These are phyloP conservation scores for Diaporthe ampelina DNA, from an alignment of 2,329 filamentous ascomycete species.

Conservation along the genomic window DNA sequence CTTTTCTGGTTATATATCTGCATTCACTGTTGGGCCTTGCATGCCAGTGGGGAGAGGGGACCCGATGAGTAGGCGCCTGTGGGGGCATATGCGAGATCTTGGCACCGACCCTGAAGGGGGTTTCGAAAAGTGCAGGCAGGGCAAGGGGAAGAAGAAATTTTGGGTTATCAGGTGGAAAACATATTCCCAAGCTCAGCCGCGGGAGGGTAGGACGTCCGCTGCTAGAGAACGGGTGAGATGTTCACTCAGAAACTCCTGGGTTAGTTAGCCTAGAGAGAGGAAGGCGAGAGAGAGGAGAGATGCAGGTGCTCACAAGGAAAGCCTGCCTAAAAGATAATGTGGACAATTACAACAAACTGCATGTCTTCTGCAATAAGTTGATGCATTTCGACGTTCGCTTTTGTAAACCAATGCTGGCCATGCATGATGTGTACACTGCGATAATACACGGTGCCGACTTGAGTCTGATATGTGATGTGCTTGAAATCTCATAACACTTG, in stretches of 20 bases:
- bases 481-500: neutral
- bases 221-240: neutral
- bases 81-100: neutral
- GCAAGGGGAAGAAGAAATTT: neutral
- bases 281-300: neutral
- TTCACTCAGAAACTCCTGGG: neutral
- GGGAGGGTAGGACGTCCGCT: neutral
- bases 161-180: neutral
- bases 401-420: neutral
- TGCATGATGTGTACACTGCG: neutral
- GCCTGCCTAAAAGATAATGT: constrained; percentile 10
- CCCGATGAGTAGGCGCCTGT: neutral
- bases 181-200: neutral
- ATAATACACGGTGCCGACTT: neutral
- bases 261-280: neutral
- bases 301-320: neutral
- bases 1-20: constrained; percentile 35
- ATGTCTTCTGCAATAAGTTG: neutral
- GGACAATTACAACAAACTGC: constrained; percentile 20
- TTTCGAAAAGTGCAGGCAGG: neutral
- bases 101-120: no score
- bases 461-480: neutral
- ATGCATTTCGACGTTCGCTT: neutral
- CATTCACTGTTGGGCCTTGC: constrained; percentile 32
- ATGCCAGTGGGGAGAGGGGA: neutral